phyloP scores from a whole-genome alignment of 2,329 filamentous ascomycete genomes.

The Podosphaera aphanis region DNA sequence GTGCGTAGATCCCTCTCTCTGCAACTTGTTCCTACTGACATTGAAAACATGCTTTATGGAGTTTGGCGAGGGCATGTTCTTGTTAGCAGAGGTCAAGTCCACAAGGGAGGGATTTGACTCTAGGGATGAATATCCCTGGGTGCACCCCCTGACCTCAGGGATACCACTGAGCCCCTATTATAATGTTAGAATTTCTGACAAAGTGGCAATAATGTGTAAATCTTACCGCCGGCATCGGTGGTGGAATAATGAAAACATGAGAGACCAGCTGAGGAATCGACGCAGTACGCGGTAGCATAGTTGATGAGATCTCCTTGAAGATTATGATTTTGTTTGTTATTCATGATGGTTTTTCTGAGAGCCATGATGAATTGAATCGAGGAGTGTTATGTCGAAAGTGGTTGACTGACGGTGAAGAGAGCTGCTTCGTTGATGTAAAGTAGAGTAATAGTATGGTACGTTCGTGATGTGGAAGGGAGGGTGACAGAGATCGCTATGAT shows the following conservation, averaged over 20 bases:
- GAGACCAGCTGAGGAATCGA: conserved; percentile 48
- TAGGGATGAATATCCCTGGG: conserved; percentile 65
- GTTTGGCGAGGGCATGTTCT: conserved; percentile 40
- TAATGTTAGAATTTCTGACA: conserved; percentile 6
- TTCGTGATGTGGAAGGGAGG: too few species aligned
- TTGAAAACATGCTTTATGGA: conserved; percentile 16
- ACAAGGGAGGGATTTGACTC: conserved; percentile 76
- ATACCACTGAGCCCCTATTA: conserved; percentile 70
- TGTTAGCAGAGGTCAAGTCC: conserved; percentile 43
- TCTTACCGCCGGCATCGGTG: conserved; percentile 59
- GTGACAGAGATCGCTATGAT: too few species aligned
- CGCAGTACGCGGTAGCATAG: conserved; percentile 72
- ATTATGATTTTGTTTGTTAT: too few species aligned
- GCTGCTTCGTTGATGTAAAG: too few species aligned
- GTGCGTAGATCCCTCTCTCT: conserved; percentile 79
- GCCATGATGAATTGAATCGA: too few species aligned
- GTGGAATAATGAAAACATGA: conserved; percentile 88
- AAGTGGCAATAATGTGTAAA: neutral
- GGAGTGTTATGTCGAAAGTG: too few species aligned
- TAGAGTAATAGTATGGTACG: too few species aligned
- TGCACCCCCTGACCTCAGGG: conserved; percentile 54
- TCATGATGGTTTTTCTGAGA: too few species aligned
- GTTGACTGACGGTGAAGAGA: too few species aligned
- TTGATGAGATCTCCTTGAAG: conserved; percentile 29
- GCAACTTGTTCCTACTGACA: conserved; percentile 18